phyloP scores from a whole-genome alignment of 805 yeast species.

The Ogataea pignaliae region DNA sequence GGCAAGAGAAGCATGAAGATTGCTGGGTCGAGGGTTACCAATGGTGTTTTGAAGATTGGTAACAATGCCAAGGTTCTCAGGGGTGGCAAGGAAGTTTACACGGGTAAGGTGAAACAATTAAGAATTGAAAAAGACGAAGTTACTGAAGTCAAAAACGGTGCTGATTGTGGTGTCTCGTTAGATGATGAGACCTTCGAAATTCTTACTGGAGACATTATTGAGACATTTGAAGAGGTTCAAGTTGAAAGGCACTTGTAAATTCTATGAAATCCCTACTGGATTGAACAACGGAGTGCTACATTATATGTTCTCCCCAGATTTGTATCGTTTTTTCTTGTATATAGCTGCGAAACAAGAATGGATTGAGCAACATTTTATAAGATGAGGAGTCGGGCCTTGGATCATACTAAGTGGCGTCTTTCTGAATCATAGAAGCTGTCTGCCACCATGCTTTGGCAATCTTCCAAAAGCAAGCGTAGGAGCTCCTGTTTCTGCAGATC shows the following conservation, averaged over 20 bases:
- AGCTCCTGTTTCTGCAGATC: background rate
- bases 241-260: constrained; percentile 46
- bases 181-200: constrained; percentile 30
- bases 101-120: constrained; percentile 55
- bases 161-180: constrained; percentile 85
- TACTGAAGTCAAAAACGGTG: constrained; percentile 71
- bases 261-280: no score
- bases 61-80: constrained; percentile 36
- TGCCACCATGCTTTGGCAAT: constrained; percentile 2
- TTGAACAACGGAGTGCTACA: no score
- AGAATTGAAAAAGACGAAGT: constrained; percentile 82
- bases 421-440: constrained; percentile 15
- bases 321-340: background rate
- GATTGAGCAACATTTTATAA: no score
- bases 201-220: constrained; percentile 64
- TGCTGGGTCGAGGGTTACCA: constrained; percentile 82
- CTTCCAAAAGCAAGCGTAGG: constrained; percentile 1
- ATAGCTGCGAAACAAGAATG: background rate
- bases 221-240: constrained; percentile 63
- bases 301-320: no score
- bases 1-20: constrained; percentile 51
- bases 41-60: constrained; percentile 63
- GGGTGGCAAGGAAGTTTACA: constrained; percentile 44
- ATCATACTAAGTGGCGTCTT: constrained; percentile 1
- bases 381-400: no score